Percentiles rank a stretch among this genome's conserved stretches.
phyloP scores from a whole-genome alignment of 1,284 basidiomycete species.

The Cutaneotrichosporon spelunceum region DNA sequence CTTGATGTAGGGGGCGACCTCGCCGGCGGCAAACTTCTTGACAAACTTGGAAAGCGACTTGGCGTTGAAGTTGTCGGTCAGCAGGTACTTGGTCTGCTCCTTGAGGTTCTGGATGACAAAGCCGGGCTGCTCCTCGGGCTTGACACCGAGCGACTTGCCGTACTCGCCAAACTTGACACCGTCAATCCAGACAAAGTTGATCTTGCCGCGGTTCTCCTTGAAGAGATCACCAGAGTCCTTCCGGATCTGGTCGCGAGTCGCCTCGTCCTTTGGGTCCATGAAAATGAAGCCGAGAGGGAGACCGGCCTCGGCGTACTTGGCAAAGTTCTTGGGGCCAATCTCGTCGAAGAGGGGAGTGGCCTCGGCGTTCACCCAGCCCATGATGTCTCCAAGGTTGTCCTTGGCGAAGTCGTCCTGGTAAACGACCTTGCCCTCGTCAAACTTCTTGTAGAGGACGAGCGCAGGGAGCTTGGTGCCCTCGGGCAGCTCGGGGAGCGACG shows the following conservation, averaged over 20 bases:
- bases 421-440: slow-evolving; percentile 82
- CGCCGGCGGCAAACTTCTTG: slow-evolving; percentile 66
- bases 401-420: slow-evolving; percentile 59
- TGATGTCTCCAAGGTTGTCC: slow-evolving; percentile 62
- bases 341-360: slow-evolving; percentile 87
- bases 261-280: slow-evolving; percentile 66
- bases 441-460: slow-evolving; percentile 85
- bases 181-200: slow-evolving; percentile 99
- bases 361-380: slow-evolving; percentile 76
- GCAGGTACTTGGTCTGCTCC: slow-evolving; percentile 84
- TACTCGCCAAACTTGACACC: slow-evolving; percentile 92
- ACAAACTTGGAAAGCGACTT: slow-evolving; percentile 59
- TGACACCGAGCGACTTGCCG: slow-evolving; percentile 88
- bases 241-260: slow-evolving; percentile 63
- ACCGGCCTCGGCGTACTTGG: slow-evolving; percentile 71
- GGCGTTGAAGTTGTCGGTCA: slow-evolving; percentile 58
- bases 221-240: slow-evolving; percentile 73
- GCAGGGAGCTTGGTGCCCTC: slow-evolving; percentile 70
- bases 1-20: slow-evolving; percentile 82
- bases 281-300: slow-evolving; percentile 96
- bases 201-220: slow-evolving; percentile 71
- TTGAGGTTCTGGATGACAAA: slow-evolving; percentile 89
- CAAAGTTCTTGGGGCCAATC: slow-evolving; percentile 92
- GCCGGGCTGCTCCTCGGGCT: slow-evolving; percentile 75
- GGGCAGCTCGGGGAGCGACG: slow-evolving; percentile 64